Base-by-base conservation (phyloP, 768 basidiomycete genomes). In the Lenzites betulinus region DNA sequence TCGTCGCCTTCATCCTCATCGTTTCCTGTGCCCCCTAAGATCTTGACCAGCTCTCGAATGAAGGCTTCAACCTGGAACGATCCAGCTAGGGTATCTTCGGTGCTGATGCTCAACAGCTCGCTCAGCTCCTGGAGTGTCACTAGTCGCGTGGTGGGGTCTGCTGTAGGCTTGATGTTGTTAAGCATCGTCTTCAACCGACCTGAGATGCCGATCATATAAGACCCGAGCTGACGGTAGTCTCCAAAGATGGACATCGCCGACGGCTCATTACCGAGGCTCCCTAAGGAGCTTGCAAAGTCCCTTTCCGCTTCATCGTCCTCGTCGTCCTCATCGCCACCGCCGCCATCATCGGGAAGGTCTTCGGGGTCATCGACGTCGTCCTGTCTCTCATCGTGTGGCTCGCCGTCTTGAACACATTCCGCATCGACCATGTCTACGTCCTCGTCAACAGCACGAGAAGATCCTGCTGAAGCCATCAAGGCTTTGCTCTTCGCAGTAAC, bases 51-150 rank as follows among this genome's bases (percentile, higher is more conserved):
- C 72, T 97, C 96, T 66, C 88, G 86, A 30, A 95, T 92, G 71
- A 93, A 98, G 36, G 87, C 83, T 67, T 96, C 95, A 22, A 95
- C 89, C 64, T 90, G 92, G 77, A 99, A 96, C n/a, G 92, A 95
- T 42, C 94, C 94, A 9, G 93, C 91, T 47, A 99, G 79, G 7
- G 95, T 98, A 72, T 99, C 97, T 76, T 98, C 96, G 2, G 94
- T 98, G 74, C 93, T 93, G 76, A 98, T 95, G 62, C 92, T 92
- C 57, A 99, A 85, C 35, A 98, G 74, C 72, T 98, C 96, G 76
- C 92, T 94, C 53, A 97, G 83, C 69, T 99, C 96, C 70, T 98
- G 95, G 28, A 99, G 78, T 5, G 95, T 95, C 44, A 93, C 77
- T 28, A 98, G 84, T 49, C 95, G 89, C 41, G 88, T 90, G 0